Evolutionary conservation across 805 yeast genomes (phyloP).

Genomic region (Lachancea mirantina): DNA sequence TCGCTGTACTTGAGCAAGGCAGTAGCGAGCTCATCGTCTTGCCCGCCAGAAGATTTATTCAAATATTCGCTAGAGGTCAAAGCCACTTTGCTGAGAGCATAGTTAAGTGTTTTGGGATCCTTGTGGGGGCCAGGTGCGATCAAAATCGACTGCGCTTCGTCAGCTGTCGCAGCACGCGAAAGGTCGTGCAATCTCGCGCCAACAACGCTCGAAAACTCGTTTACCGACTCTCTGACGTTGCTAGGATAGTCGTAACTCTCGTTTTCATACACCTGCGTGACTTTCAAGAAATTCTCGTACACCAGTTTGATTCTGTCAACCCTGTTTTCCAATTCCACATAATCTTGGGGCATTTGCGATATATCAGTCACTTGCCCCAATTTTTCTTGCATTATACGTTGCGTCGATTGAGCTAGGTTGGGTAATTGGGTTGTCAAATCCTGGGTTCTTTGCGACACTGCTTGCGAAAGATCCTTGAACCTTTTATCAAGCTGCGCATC

Average conservation of each 20-base stretch:
- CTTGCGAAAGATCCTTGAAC: conserved; percentile 12
- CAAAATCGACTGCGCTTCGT: conserved; percentile 76
- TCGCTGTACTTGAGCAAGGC: conserved; percentile 62
- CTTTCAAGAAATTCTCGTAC: conserved; percentile 49
- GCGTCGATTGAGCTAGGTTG: conserved; percentile 75
- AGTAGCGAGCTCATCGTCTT: conserved; percentile 47
- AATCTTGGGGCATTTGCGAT: conserved; percentile 79
- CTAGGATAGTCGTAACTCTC: conserved; percentile 83
- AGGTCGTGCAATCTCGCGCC: conserved; percentile 57
- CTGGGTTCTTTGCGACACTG: conserved; percentile 29
- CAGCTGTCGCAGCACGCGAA: conserved; percentile 64
- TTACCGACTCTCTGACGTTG: conserved; percentile 63
- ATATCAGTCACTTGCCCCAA: conserved; percentile 77
- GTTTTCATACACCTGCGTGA: conserved; percentile 52
- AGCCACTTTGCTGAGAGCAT: conserved; percentile 73
- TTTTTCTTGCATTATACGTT: conserved; percentile 68
- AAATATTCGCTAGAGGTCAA: conserved; percentile 35
- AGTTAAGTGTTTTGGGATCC: conserved; percentile 73
- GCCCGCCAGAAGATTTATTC: conserved; percentile 29
- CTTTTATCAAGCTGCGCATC: conserved; percentile 15
- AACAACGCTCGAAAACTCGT: conserved; percentile 61
- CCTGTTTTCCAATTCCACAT: conserved; percentile 62
- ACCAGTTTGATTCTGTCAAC: conserved; percentile 67
- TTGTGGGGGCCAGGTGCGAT: conserved; percentile 38
- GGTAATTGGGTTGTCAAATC: conserved; percentile 50